Conservation (phyloP, 148 eudicot genomes). For the Chenopodium berlandieri region DNA sequence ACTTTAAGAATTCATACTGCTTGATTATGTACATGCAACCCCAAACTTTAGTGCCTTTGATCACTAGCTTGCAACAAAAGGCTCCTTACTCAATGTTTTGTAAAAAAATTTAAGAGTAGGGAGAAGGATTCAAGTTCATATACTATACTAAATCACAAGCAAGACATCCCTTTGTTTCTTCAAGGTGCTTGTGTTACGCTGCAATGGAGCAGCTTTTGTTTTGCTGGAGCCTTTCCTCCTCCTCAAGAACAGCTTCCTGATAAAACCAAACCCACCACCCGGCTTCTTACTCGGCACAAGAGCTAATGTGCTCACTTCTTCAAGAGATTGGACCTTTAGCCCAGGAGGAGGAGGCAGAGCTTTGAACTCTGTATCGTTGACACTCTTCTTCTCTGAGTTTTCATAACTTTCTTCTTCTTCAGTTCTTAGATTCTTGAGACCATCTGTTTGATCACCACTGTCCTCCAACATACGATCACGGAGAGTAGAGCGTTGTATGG, state of each 20-base stretch:
- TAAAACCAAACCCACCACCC: conserved; percentile 55
- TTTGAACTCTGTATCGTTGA: background rate
- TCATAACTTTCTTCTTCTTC: conserved; percentile 30
- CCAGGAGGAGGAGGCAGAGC: conserved; percentile 21
- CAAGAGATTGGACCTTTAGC: conserved; percentile 16
- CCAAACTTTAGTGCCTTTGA: background rate
- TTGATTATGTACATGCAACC: conserved; percentile 1
- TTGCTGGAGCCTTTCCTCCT: conserved; percentile 52
- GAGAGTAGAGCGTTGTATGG: conserved; percentile 44
- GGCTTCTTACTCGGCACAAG: conserved; percentile 52
- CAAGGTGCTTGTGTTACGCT: conserved; percentile 29
- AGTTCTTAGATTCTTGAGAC: conserved; percentile 23
- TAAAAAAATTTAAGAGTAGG: background rate
- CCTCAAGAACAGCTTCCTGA: conserved; percentile 60
- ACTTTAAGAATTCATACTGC: background rate
- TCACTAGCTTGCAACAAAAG: background rate
- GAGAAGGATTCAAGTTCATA: background rate
- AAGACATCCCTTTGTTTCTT: conserved; percentile 29
- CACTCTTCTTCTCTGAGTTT: conserved; percentile 21
- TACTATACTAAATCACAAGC: conserved; percentile 16
- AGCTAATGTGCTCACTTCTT: conserved; percentile 37
- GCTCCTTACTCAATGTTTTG: no score
- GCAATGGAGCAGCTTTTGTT: conserved; percentile 38
- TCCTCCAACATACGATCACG: conserved; percentile 60
- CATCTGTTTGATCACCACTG: conserved; percentile 25